phyloP scores from a whole-genome alignment of 2,329 filamentous ascomycete species.

The Byssochlamys sp. region DNA sequence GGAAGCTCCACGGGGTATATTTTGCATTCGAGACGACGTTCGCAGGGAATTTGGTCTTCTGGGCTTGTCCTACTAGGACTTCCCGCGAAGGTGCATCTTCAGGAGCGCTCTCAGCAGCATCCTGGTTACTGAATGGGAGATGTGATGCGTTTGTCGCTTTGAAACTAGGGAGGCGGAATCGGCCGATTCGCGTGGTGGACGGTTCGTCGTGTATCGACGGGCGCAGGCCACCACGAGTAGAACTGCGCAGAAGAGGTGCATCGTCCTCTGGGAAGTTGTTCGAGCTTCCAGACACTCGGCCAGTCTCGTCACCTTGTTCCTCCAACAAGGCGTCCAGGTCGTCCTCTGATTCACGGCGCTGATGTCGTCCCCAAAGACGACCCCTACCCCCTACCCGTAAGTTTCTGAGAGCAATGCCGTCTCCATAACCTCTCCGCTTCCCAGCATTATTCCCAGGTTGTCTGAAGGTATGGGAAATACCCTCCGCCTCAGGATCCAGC shows the following conservation, averaged over 20 bases:
- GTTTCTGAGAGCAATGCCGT: conserved; percentile 39
- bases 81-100: conserved; percentile 52
- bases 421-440: conserved; percentile 24
- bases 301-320: conserved; percentile 47
- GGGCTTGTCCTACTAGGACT: conserved; percentile 64
- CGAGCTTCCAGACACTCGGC: conserved; percentile 50
- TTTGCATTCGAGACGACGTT: conserved; percentile 95
- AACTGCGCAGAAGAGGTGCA: conserved; percentile 56
- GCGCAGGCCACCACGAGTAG: conserved; percentile 31
- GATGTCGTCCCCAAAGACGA: conserved; percentile 29
- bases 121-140: conserved; percentile 19
- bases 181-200: conserved; percentile 39
- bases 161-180: conserved; percentile 58
- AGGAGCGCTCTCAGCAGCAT: conserved; percentile 29
- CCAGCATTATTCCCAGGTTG: conserved; percentile 12
- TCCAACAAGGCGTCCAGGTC: conserved; percentile 60
- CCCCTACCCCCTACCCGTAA: conserved; percentile 42
- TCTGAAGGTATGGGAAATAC: conserved; percentile 10
- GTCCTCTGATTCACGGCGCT: conserved; percentile 45
- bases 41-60: conserved; percentile 68
- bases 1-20: conserved; percentile 88
- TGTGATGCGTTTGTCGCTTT: conserved; percentile 37
- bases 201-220: conserved; percentile 24
- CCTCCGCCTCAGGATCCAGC: conserved; percentile 30
- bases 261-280: conserved; percentile 55